These are phyloP conservation scores for Anastatica hierochuntica DNA, from an alignment of 345 rosid species.

Conservation along the genomic window DNA sequence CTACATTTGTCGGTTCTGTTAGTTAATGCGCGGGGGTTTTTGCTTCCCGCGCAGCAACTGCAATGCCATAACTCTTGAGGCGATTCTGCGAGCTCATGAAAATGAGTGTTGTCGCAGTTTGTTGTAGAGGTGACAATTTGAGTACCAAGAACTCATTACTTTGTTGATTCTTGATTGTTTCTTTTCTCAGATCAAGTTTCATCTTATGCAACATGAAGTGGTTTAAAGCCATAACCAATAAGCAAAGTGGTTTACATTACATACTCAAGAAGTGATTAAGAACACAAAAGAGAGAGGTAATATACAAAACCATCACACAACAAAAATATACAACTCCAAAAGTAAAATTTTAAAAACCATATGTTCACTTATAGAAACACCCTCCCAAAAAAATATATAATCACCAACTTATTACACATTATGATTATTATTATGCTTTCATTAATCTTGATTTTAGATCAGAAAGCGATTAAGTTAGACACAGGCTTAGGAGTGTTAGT, in stretches of 20 bases:
- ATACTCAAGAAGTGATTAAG: not conserved
- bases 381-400: not conserved
- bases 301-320: constrained; percentile 17
- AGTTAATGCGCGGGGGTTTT: too few species aligned
- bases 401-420: not conserved
- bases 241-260: constrained; percentile 2
- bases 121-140: too few species aligned
- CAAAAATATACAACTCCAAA: constrained; percentile 13
- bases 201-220: too few species aligned
- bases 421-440: not conserved
- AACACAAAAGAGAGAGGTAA: not conserved
- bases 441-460: not conserved
- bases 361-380: not conserved
- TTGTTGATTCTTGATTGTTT: too few species aligned
- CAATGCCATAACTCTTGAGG: too few species aligned
- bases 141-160: too few species aligned
- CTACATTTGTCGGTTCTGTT: too few species aligned
- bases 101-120: too few species aligned
- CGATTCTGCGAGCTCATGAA: too few species aligned
- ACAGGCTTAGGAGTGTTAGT: not conserved
- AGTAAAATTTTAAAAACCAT: constrained; percentile 1
- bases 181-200: too few species aligned
- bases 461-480: not conserved
- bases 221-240: not conserved
- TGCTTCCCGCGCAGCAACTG: too few species aligned